A percentile compares a stretch with the other conserved stretches of the same genome.
phyloP scores from a whole-genome alignment of 2,329 filamentous ascomycete species.

The Trichoderma koningii region DNA sequence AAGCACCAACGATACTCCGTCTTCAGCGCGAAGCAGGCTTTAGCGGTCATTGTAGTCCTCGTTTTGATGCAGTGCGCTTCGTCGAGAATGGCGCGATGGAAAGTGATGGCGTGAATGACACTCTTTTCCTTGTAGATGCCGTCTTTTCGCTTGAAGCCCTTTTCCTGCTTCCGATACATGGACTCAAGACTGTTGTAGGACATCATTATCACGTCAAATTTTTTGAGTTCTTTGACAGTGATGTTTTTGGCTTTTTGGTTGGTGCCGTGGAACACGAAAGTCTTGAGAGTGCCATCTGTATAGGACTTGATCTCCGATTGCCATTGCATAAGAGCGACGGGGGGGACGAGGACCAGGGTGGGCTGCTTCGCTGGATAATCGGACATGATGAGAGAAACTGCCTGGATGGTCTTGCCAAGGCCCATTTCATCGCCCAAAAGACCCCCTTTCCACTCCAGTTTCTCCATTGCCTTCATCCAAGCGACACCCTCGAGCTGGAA shows the following conservation, averaged over 20 bases:
- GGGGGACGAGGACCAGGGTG: slow-evolving; percentile 85
- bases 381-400: slow-evolving; percentile 97
- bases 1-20: slow-evolving; percentile 93
- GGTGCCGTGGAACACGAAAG: slow-evolving; percentile 86
- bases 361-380: slow-evolving; percentile 85
- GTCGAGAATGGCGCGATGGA: slow-evolving; percentile 90
- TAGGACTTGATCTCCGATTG: slow-evolving; percentile 76
- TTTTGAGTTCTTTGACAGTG: slow-evolving; percentile 71
- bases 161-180: slow-evolving; percentile 87
- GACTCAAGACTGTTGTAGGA: slow-evolving; percentile 93
- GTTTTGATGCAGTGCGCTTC: slow-evolving; percentile 95
- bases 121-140: slow-evolving; percentile 79
- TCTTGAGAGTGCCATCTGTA: slow-evolving; percentile 86
- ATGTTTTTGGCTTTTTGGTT: slow-evolving; percentile 81
- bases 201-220: slow-evolving; percentile 93
- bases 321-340: slow-evolving; percentile 96
- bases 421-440: slow-evolving; percentile 98
- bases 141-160: slow-evolving; percentile 80
- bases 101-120: slow-evolving; percentile 80
- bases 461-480: slow-evolving; percentile 93
- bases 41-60: slow-evolving; percentile 86
- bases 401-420: slow-evolving; percentile 97
- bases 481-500: slow-evolving; percentile 93
- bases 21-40: slow-evolving; percentile 89
- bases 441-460: slow-evolving; percentile 81